Percentiles rank a stretch among this genome's conserved stretches.
Conservation (phyloP, 2,329 filamentous ascomycete species). For the Coniochaeta ligniaria region DNA sequence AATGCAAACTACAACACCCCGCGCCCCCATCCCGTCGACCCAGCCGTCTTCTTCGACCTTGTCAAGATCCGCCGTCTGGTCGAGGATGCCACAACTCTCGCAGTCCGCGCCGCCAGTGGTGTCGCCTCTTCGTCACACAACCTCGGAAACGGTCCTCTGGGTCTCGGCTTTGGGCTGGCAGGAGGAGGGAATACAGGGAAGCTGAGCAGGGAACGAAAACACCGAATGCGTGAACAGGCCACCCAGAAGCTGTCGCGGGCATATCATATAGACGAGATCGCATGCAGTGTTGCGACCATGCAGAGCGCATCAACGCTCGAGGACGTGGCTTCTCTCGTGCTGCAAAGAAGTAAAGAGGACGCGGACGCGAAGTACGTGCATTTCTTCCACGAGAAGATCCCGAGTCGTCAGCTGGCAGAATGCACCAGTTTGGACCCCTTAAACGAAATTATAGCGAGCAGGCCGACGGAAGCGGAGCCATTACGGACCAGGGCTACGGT, state of each 20-base stretch:
- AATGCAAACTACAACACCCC: constrained; percentile 74
- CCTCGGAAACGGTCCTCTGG: constrained; percentile 29
- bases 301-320: constrained; percentile 71
- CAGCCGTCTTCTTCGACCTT: constrained; percentile 75
- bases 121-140: constrained; percentile 58
- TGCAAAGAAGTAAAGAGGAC: constrained; percentile 62
- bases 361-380: constrained; percentile 80
- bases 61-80: constrained; percentile 75
- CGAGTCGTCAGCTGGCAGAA: constrained; percentile 64
- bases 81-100: constrained; percentile 71
- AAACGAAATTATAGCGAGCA: constrained; percentile 58
- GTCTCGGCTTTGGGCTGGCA: constrained; percentile 48
- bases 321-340: constrained; percentile 65
- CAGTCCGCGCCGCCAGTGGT: constrained; percentile 70
- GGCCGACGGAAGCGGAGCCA: constrained; percentile 57
- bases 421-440: constrained; percentile 62
- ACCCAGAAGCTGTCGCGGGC: constrained; percentile 70
- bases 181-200: constrained; percentile 52
- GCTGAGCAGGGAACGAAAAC: constrained; percentile 68
- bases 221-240: constrained; percentile 74
- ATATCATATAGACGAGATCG: constrained; percentile 77
- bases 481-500: constrained; percentile 69
- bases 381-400: constrained; percentile 88
- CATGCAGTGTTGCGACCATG: constrained; percentile 77
- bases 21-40: constrained; percentile 69